Conservation (phyloP, 2,329 filamentous ascomycete genomes). For the Colletotrichum sublineola region DNA sequence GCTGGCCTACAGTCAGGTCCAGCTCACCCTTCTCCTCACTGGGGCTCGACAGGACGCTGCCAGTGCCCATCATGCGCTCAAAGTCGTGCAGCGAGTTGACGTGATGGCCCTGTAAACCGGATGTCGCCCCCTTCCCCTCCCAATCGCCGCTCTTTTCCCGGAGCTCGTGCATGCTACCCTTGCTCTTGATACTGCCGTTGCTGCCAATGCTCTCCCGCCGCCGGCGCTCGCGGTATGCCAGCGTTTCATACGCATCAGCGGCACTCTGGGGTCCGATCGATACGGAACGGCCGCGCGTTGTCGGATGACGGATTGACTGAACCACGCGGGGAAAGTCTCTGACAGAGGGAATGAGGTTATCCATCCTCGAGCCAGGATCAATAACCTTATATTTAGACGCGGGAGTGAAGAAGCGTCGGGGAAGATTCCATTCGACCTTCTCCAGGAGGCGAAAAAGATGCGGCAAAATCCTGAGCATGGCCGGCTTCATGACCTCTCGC, state of each 20-base stretch:
- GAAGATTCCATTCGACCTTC: conserved; percentile 81
- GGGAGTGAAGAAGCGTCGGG: conserved; percentile 90
- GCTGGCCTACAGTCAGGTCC: conserved; percentile 56
- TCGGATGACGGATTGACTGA: conserved; percentile 83
- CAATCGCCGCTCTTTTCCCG: conserved; percentile 54
- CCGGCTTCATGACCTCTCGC: conserved; percentile 90
- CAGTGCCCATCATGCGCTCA: conserved; percentile 81
- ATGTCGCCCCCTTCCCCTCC: conserved; percentile 57
- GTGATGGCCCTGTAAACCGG: conserved; percentile 56
- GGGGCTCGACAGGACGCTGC: conserved; percentile 59
- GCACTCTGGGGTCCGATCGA: conserved; percentile 95
- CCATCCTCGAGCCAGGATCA: conserved; percentile 73
- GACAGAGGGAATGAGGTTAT: conserved; percentile 92
- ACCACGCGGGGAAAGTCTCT: conserved; percentile 87
- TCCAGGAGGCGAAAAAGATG: conserved; percentile 91
- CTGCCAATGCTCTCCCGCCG: conserved; percentile 68
- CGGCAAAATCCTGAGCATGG: conserved; percentile 81
- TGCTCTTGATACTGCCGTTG: conserved; percentile 62
- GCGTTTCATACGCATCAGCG: conserved; percentile 94
- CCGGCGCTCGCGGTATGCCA: conserved; percentile 85
- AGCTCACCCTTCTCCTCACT: conserved; percentile 50
- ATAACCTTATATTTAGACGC: conserved; percentile 93
- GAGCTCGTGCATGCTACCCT: conserved; percentile 59
- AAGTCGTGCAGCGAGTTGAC: conserved; percentile 70
- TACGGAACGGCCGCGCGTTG: conserved; percentile 78